Evolutionary conservation across 306 rosid species (phyloP), one percentile per base, ranked within the genome.

Genomic region (Lupinus albus): DNA sequence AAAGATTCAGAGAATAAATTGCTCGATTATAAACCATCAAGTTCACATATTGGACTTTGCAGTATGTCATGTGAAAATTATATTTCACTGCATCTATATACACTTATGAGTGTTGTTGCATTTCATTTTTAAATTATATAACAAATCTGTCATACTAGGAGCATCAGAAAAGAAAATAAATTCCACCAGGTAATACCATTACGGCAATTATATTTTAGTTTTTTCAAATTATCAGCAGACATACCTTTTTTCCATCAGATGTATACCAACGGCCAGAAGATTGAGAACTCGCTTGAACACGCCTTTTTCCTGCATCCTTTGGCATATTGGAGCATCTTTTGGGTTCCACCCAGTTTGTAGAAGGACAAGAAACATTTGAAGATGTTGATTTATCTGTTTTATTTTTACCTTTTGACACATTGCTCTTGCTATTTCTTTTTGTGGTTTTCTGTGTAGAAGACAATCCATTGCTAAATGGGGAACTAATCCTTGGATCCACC

Each of bases 241-340:
- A 38, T 72, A 86, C 98, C 96, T 81, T 92, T 68, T 78, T 82
- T 76, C 98, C 95, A 17, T 78, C 89, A 8, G 95, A 36, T 41
- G 96, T 89, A 83, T 18, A 92, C 96, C 98, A 92, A 74, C 87
- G 96, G 73, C 98, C 96, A 62, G 55, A 71, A 54, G 98, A 74
- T 71, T 84, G 78, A 17, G 82, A 79, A 70, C 82, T 80, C 42
- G 95, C 95, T 47, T 82, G 89, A 45, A 85, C 87, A 60, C 82
- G 86, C 67, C 84, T 73, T 75, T 74, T 79, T 59, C 91, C 86
- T 25, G 88, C 87, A 78, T 84, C 96, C 72, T 72, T 84, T 64
- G 87, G 88, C 69, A 61, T 73, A 57, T 77, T 63, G 54, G 68
- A 55, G 62, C 76, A 36, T 77, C 80, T 81, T 77, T 71, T 85